Base-by-base conservation (phyloP, 345 rosid genomes). In the Gossypium longicalyx region DNA sequence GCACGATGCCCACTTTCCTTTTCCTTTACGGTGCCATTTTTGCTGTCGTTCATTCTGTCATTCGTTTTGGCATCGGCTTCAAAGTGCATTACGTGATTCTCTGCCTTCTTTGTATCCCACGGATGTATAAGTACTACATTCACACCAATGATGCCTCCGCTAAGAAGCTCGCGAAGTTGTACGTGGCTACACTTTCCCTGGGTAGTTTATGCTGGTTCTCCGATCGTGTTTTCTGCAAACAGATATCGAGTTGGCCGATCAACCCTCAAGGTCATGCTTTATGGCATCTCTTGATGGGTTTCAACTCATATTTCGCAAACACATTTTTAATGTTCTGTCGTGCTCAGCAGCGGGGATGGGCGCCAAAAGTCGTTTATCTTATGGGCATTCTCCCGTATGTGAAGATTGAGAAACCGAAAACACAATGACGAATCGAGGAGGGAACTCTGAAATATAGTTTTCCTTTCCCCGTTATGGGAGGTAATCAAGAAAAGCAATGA, bases 51-150 rank as follows among this genome's bases (percentile, higher is more conserved):
- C 98, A 95, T 68, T 83, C 99, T 12, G 38, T 78, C 45, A 60
- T 91, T 66, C 90, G 85, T 66, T 95, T 95, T 76, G 89, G 87
- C 51, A 77, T 95, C 34, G 91, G 90, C 73, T 95, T 95, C 86
- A 95, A 95, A 89, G 82, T 93, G 74, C 99, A 95, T 72, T 91
- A 95, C 54, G 80, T 82, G 74, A 74, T 87, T 45, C 89, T 93
- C 7, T 89, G 97, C 75, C 96, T 92, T 74, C 86, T 95, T 7
- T 95, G 99, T 85, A 77, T 90, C 48, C 99, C 99, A 58, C 85
- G 99, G 72, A 87, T 87, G 90, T 93, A 91, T 89, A 95, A 95
- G 83, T 95, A 95, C 86, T 95, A 95, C 86, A 95, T 95, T 49
- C 75, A 89, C 89, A 93, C 96, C 2, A 73, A 85, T 41, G 97